Evolutionary conservation across 2,329 filamentous ascomycete genomes (phyloP), one percentile per base, ranked within the genome.

Genomic region (Didymosphaeria variabile): DNA sequence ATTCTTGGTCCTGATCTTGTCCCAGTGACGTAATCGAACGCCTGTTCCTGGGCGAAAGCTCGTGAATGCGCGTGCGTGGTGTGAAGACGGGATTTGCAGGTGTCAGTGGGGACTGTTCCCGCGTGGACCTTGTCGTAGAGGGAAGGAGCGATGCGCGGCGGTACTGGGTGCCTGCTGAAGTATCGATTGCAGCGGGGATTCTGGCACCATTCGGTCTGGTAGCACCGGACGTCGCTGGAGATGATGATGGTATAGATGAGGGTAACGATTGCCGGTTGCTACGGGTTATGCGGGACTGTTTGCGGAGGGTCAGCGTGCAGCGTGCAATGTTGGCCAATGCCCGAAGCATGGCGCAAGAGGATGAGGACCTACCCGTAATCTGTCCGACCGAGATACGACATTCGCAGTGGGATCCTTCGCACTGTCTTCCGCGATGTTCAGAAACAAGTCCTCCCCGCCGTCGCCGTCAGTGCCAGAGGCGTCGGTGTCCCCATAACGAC

Each of bases 361-460:
- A 44, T 7, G 9, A 12, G 31, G 17, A 70, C 73, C 69, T 64
- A 77, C 76, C 66, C 73, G 67, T 64, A 73, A 62, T 57, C 73
- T 64, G 59, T 78, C 75, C 8, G 70, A 60, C 15, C 74, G 72
- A 36, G 69, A 61, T n/a, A 67, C 57, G 29, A 67, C 60, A 42
- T 77, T 76, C 8, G 66, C 62, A 19, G 65, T 61, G 29, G 68
- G 65, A 55, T 67, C 72, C 38, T 62, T 69, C 31, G 73, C 71
- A 51, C 56, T 74, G 63, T 79, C 77, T 51, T 75, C 75, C 50
- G 79, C 79, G 58, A 81, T 76, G 61, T 80, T 76, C 51, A 81
- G 65, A 61, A 81, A 81, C 31, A 81, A 69, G 63, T 81, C 79
- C 64, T 80, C 79, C 45, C 73, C 72, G 52, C 65, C 69, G n/a